These are phyloP conservation scores for Hymenoscyphus occultus DNA, from an alignment of 2,329 filamentous ascomycete species.

Conservation along the genomic window DNA sequence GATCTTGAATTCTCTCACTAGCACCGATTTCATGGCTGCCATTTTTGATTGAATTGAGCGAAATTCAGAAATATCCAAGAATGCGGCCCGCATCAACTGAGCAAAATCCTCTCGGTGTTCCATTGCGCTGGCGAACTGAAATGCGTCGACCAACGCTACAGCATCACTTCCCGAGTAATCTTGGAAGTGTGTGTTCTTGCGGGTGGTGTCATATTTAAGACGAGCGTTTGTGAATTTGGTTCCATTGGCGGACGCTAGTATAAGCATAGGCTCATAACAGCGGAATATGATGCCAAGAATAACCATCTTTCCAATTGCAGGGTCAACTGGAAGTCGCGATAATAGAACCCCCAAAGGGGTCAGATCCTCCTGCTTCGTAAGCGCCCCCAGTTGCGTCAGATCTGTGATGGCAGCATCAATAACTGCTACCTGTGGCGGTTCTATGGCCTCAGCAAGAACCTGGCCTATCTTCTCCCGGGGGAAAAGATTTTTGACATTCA, in stretches of 20 bases:
- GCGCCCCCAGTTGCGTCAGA: constrained; percentile 79
- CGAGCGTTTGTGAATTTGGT: constrained; percentile 63
- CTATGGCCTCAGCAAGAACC: constrained; percentile 81
- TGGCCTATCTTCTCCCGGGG: constrained; percentile 69
- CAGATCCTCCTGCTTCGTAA: constrained; percentile 72
- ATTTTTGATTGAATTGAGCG: not conserved
- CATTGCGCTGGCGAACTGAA: constrained; percentile 39
- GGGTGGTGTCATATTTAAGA: constrained; percentile 65
- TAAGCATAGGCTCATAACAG: constrained; percentile 82
- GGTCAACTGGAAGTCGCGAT: constrained; percentile 83
- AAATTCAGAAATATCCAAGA: constrained; percentile 4
- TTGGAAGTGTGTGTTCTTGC: constrained; percentile 70
- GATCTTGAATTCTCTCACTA: not conserved
- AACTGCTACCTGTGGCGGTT: constrained; percentile 76
- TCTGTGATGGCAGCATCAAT: constrained; percentile 79
- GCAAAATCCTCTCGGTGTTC: constrained; percentile 12
- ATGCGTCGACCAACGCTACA: constrained; percentile 40
- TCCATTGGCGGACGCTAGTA: constrained; percentile 76
- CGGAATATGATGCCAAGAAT: constrained; percentile 91
- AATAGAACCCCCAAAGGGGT: constrained; percentile 87
- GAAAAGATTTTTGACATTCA: constrained; percentile 94
- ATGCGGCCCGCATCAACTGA: constrained; percentile 32
- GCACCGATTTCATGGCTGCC: not conserved
- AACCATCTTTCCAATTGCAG: constrained; percentile 87
- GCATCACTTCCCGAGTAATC: constrained; percentile 45